phyloP scores from a whole-genome alignment of 139 green algal species.

The Coelastrella sp. region DNA sequence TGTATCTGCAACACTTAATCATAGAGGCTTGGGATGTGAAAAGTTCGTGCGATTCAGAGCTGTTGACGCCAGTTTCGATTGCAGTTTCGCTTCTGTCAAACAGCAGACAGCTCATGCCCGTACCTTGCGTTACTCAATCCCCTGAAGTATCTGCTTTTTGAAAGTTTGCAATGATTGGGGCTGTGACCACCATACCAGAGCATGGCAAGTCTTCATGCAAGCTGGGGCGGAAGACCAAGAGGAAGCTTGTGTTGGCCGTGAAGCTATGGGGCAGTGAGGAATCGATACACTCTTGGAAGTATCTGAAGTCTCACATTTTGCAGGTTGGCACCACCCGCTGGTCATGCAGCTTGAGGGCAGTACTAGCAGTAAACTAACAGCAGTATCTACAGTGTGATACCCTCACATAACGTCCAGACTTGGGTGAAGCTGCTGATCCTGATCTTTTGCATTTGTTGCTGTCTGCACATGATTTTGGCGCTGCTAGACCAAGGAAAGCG shows the following conservation, averaged over 20 bases:
- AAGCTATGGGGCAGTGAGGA: conserved; percentile 23
- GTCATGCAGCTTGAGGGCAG: too few species aligned
- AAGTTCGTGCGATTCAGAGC: too few species aligned
- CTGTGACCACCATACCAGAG: background rate
- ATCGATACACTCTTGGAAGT: conserved; percentile 43
- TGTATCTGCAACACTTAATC: too few species aligned
- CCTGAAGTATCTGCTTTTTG: background rate
- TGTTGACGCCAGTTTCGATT: background rate
- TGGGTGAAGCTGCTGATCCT: background rate
- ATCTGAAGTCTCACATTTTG: conserved; percentile 36
- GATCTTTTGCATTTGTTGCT: background rate
- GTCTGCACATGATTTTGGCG: too few species aligned
- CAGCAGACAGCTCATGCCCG: too few species aligned
- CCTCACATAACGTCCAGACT: too few species aligned
- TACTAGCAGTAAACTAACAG: too few species aligned
- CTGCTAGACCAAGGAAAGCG: conserved; percentile 23
- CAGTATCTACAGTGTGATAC: too few species aligned
- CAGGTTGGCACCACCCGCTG: too few species aligned
- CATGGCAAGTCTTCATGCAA: background rate
- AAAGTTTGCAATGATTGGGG: background rate
- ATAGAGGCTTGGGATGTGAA: too few species aligned
- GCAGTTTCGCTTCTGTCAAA: too few species aligned
- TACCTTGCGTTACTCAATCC: background rate
- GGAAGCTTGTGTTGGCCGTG: conserved; percentile 25
- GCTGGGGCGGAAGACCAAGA: background rate